Base-by-base conservation (phyloP, 306 rosid species). In the Vicia villosa region DNA sequence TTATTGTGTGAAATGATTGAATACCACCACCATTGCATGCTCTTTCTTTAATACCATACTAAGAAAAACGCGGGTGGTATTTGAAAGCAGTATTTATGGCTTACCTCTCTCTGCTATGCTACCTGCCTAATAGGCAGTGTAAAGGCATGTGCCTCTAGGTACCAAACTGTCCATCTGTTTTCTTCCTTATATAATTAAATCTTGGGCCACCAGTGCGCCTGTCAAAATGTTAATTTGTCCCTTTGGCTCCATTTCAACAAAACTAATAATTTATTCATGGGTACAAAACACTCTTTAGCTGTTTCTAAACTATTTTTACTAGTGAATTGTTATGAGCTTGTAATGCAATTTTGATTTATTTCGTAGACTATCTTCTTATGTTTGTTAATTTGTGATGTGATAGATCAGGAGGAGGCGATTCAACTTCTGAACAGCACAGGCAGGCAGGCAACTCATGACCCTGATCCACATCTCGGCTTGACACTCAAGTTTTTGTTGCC, bases 361-460 rank as follows among this genome's bases (percentile, higher is more conserved):
- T 43, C 49, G 11, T 36, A 13, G 24, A 60, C 26, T 63, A 22
- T 68, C 16, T 37, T 42, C 50, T 77, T 61, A 11, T 69, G 47
- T 72, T 50, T 61, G 38, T 76, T 74, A 66, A 66, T 63, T 85
- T 62, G 37, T 79, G 67, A 64, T 49, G 34, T 86, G 66, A 66
- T 34, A 60, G 41, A 74, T 74, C 88, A 14, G 85, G 87, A 17
- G 85, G 87, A 63, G 95, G 88, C 12, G 84, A 80, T 73, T 85
- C 95, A 16, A 95, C 99, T 69, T 86, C 99, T 6, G 99, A 91
- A 50, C 81, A 86, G 61, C 99, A 95, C 57, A 86, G 95, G 74
- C 99, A n/a, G n/a, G n/a, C n/a, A 91, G 86, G 97, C 97, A 13
- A 95, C 99, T 37, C 88, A 93, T 6, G 96, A 95, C 80, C 97